Evolutionary conservation across 352 stramenopile species (phyloP).

Genomic region (Phytophthora agathidicida): DNA sequence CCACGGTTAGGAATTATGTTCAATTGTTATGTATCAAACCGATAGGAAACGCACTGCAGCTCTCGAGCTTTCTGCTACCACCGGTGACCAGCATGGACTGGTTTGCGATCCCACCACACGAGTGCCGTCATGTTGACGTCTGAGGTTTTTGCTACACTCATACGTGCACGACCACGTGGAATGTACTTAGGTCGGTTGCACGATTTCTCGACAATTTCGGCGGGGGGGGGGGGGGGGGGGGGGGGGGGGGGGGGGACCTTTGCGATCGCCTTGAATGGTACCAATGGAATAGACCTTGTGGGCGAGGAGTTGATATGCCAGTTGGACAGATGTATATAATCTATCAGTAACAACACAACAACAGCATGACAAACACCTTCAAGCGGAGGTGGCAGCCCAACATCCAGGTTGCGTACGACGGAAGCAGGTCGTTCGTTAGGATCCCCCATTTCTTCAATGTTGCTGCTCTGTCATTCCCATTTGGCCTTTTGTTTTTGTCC

Average conservation of each 20-base stretch:
- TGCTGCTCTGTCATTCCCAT: too few species aligned
- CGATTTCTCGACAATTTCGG: neutral
- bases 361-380: neutral
- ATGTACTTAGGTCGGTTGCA: neutral
- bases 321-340: constrained; percentile 28
- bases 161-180: neutral
- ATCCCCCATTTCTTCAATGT: constrained; percentile 7
- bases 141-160: constrained; percentile 5
- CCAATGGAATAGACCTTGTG: constrained; percentile 18
- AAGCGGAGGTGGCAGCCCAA: neutral
- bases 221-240: neutral
- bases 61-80: neutral
- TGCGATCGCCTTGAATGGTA: constrained; percentile 3
- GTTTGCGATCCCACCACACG: constrained; percentile 5
- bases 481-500: constrained; percentile 2
- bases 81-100: neutral
- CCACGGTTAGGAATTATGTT: too few species aligned
- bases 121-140: constrained; percentile 1
- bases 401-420: constrained; percentile 15
- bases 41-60: constrained; percentile 2
- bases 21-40: too few species aligned
- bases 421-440: constrained; percentile 8
- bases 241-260: too few species aligned
- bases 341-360: constrained; percentile 15
- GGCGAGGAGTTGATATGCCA: constrained; percentile 18